A percentile compares a stretch with the other conserved stretches of the same genome.
Evolutionary conservation across 164 flowering plant species (phyloP).

Genomic region (Sextonia rubra): DNA sequence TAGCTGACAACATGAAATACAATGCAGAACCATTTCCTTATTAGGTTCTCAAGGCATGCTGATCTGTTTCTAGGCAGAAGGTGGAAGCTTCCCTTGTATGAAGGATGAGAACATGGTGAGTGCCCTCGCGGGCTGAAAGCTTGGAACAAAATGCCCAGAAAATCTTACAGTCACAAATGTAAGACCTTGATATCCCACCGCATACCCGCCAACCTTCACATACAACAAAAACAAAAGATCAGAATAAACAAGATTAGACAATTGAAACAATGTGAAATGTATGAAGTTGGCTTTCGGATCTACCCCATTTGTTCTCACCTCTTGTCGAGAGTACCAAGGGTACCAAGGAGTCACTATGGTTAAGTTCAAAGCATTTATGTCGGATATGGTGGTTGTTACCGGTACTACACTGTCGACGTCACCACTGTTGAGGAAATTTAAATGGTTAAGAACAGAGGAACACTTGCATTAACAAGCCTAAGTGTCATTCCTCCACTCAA

Average conservation of each 20-base stretch:
- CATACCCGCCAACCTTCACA: constrained; percentile 29
- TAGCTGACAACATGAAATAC: too few species aligned
- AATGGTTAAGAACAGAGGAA: not conserved
- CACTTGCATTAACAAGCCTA: not conserved
- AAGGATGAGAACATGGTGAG: constrained; percentile 28
- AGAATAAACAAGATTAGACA: too few species aligned
- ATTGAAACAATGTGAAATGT: too few species aligned
- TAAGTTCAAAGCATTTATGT: constrained; percentile 21
- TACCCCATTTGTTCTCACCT: constrained; percentile 19
- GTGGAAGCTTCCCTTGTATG: constrained; percentile 34
- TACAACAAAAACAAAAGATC: not conserved
- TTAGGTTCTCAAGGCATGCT: too few species aligned
- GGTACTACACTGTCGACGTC: constrained; percentile 35
- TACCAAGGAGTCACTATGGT: constrained; percentile 28
- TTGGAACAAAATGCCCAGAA: constrained; percentile 37
- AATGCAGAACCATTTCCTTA: too few species aligned
- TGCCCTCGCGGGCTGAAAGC: constrained; percentile 30
- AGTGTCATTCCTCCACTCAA: not conserved
- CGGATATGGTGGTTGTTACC: constrained; percentile 27
- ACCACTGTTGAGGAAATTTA: constrained; percentile 25
- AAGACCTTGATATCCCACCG: constrained; percentile 24
- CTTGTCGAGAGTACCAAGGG: constrained; percentile 31
- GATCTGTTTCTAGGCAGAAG: constrained; percentile 7
- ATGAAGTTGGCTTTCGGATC: not conserved
- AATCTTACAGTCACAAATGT: constrained; percentile 42